Conservation (phyloP, 441 rosid genomes). For the Flueggea neowawraea region DNA sequence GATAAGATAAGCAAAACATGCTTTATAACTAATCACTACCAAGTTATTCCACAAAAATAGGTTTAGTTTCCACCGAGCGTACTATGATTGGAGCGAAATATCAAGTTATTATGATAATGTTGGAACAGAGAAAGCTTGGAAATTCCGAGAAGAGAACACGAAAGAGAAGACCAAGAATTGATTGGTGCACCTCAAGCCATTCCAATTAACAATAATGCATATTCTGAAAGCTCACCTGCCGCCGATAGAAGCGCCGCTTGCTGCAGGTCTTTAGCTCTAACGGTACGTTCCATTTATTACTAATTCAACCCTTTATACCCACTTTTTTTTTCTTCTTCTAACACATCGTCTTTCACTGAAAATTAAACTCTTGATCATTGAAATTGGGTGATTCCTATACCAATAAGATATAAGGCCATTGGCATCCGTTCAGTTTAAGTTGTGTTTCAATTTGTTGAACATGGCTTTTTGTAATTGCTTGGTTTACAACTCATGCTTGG, state of each 20-base stretch:
- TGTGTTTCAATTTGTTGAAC: too few species aligned
- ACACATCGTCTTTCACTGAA: not conserved
- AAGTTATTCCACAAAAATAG: not conserved
- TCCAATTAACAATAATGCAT: conserved; percentile 14
- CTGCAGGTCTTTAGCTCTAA: conserved; percentile 54
- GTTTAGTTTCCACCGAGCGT: not conserved
- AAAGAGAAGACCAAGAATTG: conserved; percentile 10
- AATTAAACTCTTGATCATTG: too few species aligned
- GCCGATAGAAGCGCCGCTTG: conserved; percentile 42
- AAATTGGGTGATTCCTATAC: too few species aligned
- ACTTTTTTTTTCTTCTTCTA: too few species aligned
- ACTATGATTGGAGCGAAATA: too few species aligned
- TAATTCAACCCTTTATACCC: not conserved
- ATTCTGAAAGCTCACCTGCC: conserved; percentile 37
- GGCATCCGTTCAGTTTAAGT: too few species aligned
- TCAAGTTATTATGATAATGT: not conserved
- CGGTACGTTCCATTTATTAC: conserved; percentile 32
- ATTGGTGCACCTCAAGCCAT: conserved; percentile 15
- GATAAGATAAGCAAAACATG: conserved; percentile 9
- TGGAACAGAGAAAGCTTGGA: conserved; percentile 51
- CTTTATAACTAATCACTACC: conserved; percentile 16
- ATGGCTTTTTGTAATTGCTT: too few species aligned
- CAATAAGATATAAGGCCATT: too few species aligned
- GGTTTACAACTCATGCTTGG: too few species aligned
- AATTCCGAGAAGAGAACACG: conserved; percentile 30